A percentile compares a stretch with the other conserved stretches of the same genome.
These are phyloP conservation scores for Pseudozyma sp. DNA, from an alignment of 1,284 basidiomycete genomes.

Conservation along the genomic window DNA sequence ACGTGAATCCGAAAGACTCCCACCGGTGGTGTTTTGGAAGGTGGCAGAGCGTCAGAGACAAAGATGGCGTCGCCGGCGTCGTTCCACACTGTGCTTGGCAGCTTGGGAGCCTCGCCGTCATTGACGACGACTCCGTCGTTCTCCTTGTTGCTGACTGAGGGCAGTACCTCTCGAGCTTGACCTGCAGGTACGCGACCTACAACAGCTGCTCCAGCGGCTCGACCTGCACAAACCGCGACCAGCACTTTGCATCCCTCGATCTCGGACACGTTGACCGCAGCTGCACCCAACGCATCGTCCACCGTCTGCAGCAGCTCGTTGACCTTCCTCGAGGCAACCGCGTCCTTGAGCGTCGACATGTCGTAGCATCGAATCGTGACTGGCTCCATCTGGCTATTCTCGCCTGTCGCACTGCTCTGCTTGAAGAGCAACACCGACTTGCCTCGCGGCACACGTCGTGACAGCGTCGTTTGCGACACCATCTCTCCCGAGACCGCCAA, in stretches of 20 bases:
- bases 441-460: slow-evolving; percentile 5
- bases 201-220: slow-evolving; percentile 52
- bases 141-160: slow-evolving; percentile 29
- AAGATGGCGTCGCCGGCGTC: slow-evolving; percentile 52
- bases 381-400: slow-evolving; percentile 9
- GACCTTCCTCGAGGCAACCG: slow-evolving; percentile 26
- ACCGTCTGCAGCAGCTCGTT: slow-evolving; percentile 47
- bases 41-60: slow-evolving; percentile 43
- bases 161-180: slow-evolving; percentile 47
- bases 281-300: slow-evolving; percentile 59
- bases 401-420: slow-evolving; percentile 6
- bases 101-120: slow-evolving; percentile 1
- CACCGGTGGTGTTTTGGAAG: slow-evolving; percentile 47
- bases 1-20: slow-evolving; percentile 61
- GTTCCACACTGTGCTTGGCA: slow-evolving; percentile 28
- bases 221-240: slow-evolving; percentile 42
- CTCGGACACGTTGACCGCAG: slow-evolving; percentile 25
- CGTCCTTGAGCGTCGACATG: slow-evolving; percentile 41
- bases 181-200: slow-evolving; percentile 39
- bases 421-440: slow-evolving; percentile 23
- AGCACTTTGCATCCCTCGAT: slow-evolving; percentile 44
- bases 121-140: slow-evolving; percentile 5
- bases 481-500: slow-evolving; percentile 32
- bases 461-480: slow-evolving; percentile 17
- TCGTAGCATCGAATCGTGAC: slow-evolving; percentile 46